Base-by-base conservation (phyloP, 1,284 basidiomycete genomes). In the Rhodotorula sp. region DNA sequence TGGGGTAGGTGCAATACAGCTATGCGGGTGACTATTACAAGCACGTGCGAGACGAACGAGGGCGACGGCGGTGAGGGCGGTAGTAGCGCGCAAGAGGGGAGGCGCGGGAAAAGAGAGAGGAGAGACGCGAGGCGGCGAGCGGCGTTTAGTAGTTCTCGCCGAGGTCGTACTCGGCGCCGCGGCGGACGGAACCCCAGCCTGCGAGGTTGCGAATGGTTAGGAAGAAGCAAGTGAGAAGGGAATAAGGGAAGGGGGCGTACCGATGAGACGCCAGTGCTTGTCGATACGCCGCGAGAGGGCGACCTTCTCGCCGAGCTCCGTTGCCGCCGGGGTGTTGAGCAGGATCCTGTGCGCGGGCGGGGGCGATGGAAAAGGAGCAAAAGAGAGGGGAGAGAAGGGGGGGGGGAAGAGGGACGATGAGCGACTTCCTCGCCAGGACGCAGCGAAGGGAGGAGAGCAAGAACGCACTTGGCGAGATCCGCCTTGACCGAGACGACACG, bases 301-400 rank as follows among this genome's bases (percentile, higher is more conserved):
- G 61, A 97, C 94, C 85, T 97, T 97, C 84, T 97, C 94, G 32
- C 92, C 93, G 57, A 96, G 87, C 81, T 96, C 93, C 44, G 92
- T 94, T 81, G 94, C 97, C 10, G 93, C 93, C 0, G 94, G 94
- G 5, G 90, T 90, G 44, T 68, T 72, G 44, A 68, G 53, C 77
- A 92, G 89, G 75, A 97, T 95, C 83, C 61, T 37, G 36, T 37
- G 9, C 22, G 15, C 25, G 15, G 22, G 51, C 12, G 48, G 7
- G 48, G 50, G 6, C 50, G 50, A 51, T 22, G 13, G 27, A 51
- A 13, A 54, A 19, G 29, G 19, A 19, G 54, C n/a, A n/a, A n/a
- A n/a, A n/a, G 21, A 34, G 53, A 54, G n/a, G 1, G 53, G 25
- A 21, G 48, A 27, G 9, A 27, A 12, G 15, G 55, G 22, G 36